Percentiles rank a stretch among this genome's conserved stretches.
Conservation (phyloP, 495 filamentous ascomycete species). For the Daldinia childiae region DNA sequence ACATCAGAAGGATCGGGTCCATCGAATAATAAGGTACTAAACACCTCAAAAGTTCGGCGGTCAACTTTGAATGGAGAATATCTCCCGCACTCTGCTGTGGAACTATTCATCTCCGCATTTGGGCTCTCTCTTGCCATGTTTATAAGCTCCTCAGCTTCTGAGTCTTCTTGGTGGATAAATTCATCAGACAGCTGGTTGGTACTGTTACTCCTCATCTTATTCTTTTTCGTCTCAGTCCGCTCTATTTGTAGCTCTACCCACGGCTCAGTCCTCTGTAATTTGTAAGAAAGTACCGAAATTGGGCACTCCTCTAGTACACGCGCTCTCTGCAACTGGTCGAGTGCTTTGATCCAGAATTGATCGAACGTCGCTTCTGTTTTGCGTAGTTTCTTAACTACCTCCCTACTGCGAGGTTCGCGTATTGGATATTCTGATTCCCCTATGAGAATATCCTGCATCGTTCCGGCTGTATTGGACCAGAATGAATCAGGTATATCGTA, state of each 20-base stretch:
- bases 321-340: not conserved
- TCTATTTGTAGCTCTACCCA: slow-evolving; percentile 7
- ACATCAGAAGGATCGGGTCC: not conserved
- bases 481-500: not conserved
- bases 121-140: not conserved
- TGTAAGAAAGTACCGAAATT: not conserved
- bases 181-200: not conserved
- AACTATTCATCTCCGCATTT: not conserved
- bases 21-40: slow-evolving; percentile 10
- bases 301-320: not conserved
- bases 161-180: not conserved
- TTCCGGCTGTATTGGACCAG: not conserved
- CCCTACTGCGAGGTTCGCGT: not conserved
- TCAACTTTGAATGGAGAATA: slow-evolving; percentile 2
- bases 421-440: not conserved
- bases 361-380: not conserved
- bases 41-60: slow-evolving; percentile 20
- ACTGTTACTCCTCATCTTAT: not conserved
- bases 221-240: not conserved
- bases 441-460: not conserved
- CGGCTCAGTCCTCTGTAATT: not conserved
- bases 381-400: not conserved
- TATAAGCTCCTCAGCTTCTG: not conserved
- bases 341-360: slow-evolving; percentile 4
- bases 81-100: not conserved